These are phyloP conservation scores for Passiflora organensis DNA, from an alignment of 345 rosid genomes.

Conservation along the genomic window DNA sequence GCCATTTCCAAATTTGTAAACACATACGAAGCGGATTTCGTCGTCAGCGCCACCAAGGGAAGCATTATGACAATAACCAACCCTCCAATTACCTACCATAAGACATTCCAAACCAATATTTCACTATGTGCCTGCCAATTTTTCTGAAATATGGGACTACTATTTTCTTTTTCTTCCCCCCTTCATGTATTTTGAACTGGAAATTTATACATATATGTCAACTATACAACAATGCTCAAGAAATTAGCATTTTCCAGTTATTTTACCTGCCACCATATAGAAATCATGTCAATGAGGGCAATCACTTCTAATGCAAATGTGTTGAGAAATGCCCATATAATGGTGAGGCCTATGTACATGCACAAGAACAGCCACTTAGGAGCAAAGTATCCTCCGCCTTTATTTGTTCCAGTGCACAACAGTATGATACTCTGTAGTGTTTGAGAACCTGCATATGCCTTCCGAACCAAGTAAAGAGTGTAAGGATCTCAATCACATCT, in stretches of 20 bases:
- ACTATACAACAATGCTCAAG: neutral
- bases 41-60: slow-evolving; percentile 46
- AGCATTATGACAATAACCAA: slow-evolving; percentile 49
- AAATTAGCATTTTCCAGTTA: neutral
- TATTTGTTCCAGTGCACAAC: slow-evolving; percentile 50
- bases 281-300: slow-evolving; percentile 56
- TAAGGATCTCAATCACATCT: neutral
- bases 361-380: slow-evolving; percentile 51
- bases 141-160: too few species aligned
- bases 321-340: slow-evolving; percentile 63
- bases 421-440: slow-evolving; percentile 59
- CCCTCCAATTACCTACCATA: slow-evolving; percentile 47
- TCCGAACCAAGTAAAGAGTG: slow-evolving; percentile 3
- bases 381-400: slow-evolving; percentile 53
- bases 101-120: neutral
- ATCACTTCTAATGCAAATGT: slow-evolving; percentile 52
- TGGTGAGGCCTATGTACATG: slow-evolving; percentile 46
- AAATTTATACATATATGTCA: too few species aligned
- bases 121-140: neutral
- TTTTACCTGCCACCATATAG: slow-evolving; percentile 69
- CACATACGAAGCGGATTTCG: slow-evolving; percentile 49
- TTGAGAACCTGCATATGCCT: slow-evolving; percentile 66
- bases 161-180: too few species aligned
- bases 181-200: too few species aligned
- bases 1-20: slow-evolving; percentile 44